Evolutionary conservation across 73 alveolate species (phyloP).

Genomic region (Blepharisma stoltei): DNA sequence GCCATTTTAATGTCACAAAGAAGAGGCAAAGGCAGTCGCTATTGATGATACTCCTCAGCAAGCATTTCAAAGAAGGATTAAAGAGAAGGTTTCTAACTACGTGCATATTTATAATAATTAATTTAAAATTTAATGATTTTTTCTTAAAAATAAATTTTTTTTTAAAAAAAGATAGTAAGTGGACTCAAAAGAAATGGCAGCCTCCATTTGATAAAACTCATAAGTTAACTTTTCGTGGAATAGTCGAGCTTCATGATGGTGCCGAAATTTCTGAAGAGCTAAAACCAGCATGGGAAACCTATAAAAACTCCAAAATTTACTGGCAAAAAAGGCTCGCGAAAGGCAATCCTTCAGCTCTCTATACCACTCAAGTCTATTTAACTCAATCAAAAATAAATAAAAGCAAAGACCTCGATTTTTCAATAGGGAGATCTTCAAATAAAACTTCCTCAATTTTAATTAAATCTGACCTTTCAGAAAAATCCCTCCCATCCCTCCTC

Average conservation of each 20-base stretch:
- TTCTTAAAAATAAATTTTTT: no score
- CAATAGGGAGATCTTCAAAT: neutral
- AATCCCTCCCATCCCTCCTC: neutral
- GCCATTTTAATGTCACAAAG: no score
- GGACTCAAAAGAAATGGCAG: constrained; percentile 14
- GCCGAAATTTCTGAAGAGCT: neutral
- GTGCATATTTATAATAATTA: no score
- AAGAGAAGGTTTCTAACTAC: neutral
- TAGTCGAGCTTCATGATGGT: neutral
- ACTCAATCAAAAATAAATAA: neutral
- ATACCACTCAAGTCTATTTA: constrained; percentile 13
- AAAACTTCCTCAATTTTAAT: neutral
- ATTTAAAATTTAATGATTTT: no score
- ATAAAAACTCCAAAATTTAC: neutral
- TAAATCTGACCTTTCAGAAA: neutral
- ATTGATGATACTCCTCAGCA: constrained; percentile 10
- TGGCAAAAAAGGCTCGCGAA: neutral
- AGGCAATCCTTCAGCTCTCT: neutral
- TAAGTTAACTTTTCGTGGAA: neutral
- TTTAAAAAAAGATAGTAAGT: no score
- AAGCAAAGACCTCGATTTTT: constrained; percentile 18
- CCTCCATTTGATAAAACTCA: constrained; percentile 13
- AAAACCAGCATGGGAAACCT: neutral
- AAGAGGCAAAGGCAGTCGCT: neutral
- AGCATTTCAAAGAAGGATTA: neutral